Base-by-base conservation (phyloP, 306 rosid genomes). In the Crataegus laevigata region DNA sequence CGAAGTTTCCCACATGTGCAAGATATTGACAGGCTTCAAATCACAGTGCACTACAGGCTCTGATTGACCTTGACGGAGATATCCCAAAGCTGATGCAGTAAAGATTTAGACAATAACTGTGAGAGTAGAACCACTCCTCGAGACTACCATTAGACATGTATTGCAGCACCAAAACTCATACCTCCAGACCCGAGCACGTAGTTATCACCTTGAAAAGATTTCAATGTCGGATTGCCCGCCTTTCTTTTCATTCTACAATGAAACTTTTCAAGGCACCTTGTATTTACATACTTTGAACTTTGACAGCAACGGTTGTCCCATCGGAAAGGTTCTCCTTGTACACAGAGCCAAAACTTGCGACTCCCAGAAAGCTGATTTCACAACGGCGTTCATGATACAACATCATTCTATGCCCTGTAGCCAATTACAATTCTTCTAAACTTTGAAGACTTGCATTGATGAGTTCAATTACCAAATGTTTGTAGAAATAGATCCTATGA, bases 341-440 rank as follows among this genome's bases (percentile, higher is more conserved):
- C 64, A 59, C 64, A 24, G 19, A 59, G 15, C 64, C 64, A 59
- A 59, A 59, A 59, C 64, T 22, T 25, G 36, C 36, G 96, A 81
- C 84, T 32, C 36, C 6, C 7, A 32, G 69, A 12, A 91, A 89
- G 98, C 83, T 82, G 92, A 75, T 88, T 32, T 5, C 82, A 34
- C 15, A 12, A 11, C 50, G 69, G 42, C 77, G 65, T 38, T 80
- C 81, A 4, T 50, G 67, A 40, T 80, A 40, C 11, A 80, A 60
- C 36, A 66, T 63, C 45, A 76, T 75, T 38, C 43, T 52, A 78
- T 69, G 54, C 22, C 65, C 65, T 6, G 60, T 47, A 11, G 32
- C 47, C 28, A 34, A 18, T n/a, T 28, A 71, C 14, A 10, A 11
- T 7, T 57, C 29, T 8, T 13, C 17, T 57, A 13, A 22, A 24